These are phyloP conservation scores for Ceratocystiopsis sp. DNA, from an alignment of 2,329 filamentous ascomycete species.

Conservation along the genomic window DNA sequence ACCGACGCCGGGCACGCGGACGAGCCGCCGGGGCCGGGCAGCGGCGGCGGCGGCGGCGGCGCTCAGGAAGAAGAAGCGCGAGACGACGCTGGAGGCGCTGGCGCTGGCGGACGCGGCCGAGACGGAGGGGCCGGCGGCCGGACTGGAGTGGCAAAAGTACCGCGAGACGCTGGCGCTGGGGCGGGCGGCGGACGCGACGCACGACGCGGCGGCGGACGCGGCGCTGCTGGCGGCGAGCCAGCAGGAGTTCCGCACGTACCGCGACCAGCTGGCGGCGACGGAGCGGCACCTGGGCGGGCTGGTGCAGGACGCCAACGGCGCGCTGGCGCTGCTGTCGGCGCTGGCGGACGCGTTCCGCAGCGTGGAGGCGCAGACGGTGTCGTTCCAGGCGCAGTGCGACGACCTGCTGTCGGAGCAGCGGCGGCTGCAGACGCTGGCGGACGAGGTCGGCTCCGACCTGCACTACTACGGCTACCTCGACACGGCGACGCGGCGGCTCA, in stretches of 20 bases:
- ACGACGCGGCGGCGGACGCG: slow-evolving; percentile 24
- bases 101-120: slow-evolving; percentile 18
- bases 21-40: background rate
- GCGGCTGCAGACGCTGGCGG: slow-evolving; percentile 59
- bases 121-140: background rate
- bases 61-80: slow-evolving; percentile 7
- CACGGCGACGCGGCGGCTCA: slow-evolving; percentile 72
- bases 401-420: slow-evolving; percentile 69
- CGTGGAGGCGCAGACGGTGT: slow-evolving; percentile 81
- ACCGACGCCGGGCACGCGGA: background rate
- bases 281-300: slow-evolving; percentile 65
- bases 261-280: slow-evolving; percentile 64
- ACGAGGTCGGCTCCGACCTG: slow-evolving; percentile 77
- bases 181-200: slow-evolving; percentile 33
- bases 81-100: slow-evolving; percentile 33
- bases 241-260: slow-evolving; percentile 44
- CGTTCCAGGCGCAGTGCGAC: slow-evolving; percentile 85
- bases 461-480: slow-evolving; percentile 92
- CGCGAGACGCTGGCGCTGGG: slow-evolving; percentile 11
- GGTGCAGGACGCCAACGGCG: slow-evolving; percentile 57
- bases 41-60: background rate
- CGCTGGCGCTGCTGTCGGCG: slow-evolving; percentile 57
- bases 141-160: slow-evolving; percentile 6
- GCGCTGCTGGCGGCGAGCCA: slow-evolving; percentile 68
- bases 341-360: slow-evolving; percentile 74